Evolutionary conservation across 2,329 filamentous ascomycete species (phyloP).

Genomic region (Neonectria ditissima): DNA sequence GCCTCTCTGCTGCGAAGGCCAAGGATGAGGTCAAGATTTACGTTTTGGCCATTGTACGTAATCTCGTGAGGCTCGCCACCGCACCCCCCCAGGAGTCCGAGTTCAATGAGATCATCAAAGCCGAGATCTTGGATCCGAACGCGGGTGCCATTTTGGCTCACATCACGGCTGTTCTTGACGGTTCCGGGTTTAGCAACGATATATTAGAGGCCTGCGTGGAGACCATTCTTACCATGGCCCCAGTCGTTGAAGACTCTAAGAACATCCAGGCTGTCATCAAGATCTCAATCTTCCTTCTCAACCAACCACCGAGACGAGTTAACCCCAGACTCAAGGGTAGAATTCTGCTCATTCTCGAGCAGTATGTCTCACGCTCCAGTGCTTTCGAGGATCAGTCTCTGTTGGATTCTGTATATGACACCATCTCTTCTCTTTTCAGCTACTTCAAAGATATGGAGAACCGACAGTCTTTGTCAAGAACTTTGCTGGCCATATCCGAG

Average conservation of each 20-base stretch:
- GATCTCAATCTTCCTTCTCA: constrained; percentile 83
- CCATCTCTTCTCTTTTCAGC: constrained; percentile 84
- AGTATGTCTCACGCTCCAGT: constrained; percentile 77
- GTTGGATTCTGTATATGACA: constrained; percentile 75
- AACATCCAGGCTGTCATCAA: constrained; percentile 83
- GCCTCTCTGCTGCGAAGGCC: constrained; percentile 76
- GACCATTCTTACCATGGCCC: constrained; percentile 80
- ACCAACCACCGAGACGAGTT: constrained; percentile 86
- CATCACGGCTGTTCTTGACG: constrained; percentile 75
- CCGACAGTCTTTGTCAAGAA: constrained; percentile 77
- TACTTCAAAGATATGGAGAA: constrained; percentile 89
- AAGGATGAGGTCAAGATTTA: constrained; percentile 91
- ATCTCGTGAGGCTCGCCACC: constrained; percentile 71
- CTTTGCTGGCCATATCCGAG: constrained; percentile 77
- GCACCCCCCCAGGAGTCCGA: constrained; percentile 67
- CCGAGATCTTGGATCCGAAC: constrained; percentile 68
- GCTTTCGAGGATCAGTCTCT: constrained; percentile 58
- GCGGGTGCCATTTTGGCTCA: constrained; percentile 72
- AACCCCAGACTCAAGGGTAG: constrained; percentile 85
- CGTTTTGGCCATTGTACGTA: constrained; percentile 79
- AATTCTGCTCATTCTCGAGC: constrained; percentile 82
- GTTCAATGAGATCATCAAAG: constrained; percentile 66
- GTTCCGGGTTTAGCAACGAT: constrained; percentile 72
- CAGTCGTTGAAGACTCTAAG: constrained; percentile 73
- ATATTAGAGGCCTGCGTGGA: constrained; percentile 84